Percentiles rank a stretch among this genome's conserved stretches.
Evolutionary conservation across 768 basidiomycete genomes (phyloP).

Genomic region (Sarcodon sp.): DNA sequence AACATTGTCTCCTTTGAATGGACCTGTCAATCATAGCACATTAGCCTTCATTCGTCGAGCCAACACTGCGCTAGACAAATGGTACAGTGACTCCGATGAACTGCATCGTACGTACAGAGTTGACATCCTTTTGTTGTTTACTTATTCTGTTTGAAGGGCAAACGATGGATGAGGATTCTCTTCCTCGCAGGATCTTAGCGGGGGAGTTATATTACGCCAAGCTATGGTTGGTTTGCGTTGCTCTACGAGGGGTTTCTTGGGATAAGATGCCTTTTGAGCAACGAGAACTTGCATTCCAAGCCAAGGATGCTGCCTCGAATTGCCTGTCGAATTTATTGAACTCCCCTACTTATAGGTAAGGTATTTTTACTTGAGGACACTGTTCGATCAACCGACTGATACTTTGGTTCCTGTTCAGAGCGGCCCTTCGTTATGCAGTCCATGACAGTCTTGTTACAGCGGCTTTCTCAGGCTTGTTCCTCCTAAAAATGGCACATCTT

Average conservation of each 20-base stretch:
- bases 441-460: conserved; percentile 89
- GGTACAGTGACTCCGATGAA: conserved; percentile 84
- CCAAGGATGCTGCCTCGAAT: conserved; percentile 83
- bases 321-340: conserved; percentile 78
- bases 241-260: conserved; percentile 85
- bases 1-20: conserved; percentile 74
- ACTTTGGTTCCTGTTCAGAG: conserved; percentile 27
- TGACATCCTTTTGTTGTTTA: not conserved
- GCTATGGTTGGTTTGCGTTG: conserved; percentile 90
- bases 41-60: conserved; percentile 82
- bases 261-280: conserved; percentile 96
- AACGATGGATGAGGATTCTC: conserved; percentile 73
- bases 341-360: conserved; percentile 68
- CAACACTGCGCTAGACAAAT: conserved; percentile 76
- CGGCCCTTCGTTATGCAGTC: conserved; percentile 84
- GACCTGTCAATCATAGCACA: conserved; percentile 76
- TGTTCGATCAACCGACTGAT: not conserved
- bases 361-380: not conserved
- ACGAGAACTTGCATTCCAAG: conserved; percentile 88
- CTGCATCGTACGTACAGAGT: conserved; percentile 48
- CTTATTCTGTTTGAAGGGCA: conserved; percentile 31
- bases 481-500: conserved; percentile 89
- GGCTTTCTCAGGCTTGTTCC: conserved; percentile 83
- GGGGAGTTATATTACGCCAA: conserved; percentile 90
- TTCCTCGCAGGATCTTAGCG: conserved; percentile 77